Evolutionary conservation across 306 rosid species (phyloP).

Genomic region (Fagus crenata): DNA sequence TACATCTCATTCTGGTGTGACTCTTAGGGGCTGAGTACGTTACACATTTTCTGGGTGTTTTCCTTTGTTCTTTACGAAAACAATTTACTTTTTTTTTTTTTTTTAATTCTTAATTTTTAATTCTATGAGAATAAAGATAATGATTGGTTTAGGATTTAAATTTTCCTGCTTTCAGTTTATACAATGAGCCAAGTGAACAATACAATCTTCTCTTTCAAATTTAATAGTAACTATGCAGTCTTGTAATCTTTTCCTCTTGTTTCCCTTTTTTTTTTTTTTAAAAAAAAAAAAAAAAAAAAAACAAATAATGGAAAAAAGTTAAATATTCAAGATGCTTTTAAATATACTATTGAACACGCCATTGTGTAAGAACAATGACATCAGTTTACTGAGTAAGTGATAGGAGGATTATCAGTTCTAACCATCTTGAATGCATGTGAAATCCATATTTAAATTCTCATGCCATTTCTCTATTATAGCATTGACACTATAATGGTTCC

Average conservation of each 20-base stretch:
- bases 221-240: neutral
- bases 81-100: no score
- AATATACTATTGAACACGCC: neutral
- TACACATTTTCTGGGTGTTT: neutral
- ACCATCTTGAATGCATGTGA: neutral
- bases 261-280: neutral
- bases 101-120: neutral
- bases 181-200: neutral
- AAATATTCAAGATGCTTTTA: conserved; percentile 5
- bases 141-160: neutral
- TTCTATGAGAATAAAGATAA: neutral
- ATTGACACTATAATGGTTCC: conserved; percentile 34
- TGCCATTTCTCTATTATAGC: conserved; percentile 18
- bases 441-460: neutral
- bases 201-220: neutral
- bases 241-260: neutral
- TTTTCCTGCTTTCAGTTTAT: neutral
- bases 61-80: neutral
- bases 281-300: neutral
- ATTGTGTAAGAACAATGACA: neutral
- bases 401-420: conserved; percentile 15
- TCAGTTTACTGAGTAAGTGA: conserved; percentile 12
- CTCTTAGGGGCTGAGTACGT: neutral
- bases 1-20: neutral
- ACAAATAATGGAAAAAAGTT: neutral